These are phyloP conservation scores for Komagataella pseudopastoris DNA, from an alignment of 805 yeast species.

Conservation along the genomic window DNA sequence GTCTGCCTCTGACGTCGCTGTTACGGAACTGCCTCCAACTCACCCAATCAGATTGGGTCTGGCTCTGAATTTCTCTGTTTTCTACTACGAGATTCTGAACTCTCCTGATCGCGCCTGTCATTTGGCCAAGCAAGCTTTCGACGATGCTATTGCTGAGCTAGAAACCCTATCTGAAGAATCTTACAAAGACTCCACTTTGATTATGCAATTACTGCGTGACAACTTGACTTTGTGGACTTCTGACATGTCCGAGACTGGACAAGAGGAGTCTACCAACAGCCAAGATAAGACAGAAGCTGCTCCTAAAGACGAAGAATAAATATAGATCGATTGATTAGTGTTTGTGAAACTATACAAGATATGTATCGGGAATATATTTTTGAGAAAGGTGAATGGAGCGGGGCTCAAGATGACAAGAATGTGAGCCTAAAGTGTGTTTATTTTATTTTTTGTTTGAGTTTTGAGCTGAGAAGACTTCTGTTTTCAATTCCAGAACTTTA, in stretches of 20 bases:
- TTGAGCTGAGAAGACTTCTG: slow-evolving; percentile 11
- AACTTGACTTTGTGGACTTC: slow-evolving; percentile 97
- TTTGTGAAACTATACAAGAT: background rate
- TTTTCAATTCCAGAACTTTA: slow-evolving; percentile 5
- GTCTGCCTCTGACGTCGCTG: slow-evolving; percentile 93
- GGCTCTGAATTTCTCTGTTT: slow-evolving; percentile 95
- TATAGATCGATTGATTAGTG: slow-evolving; percentile 3
- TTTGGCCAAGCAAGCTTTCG: slow-evolving; percentile 97
- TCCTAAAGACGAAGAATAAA: slow-evolving; percentile 17
- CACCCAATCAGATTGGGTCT: slow-evolving; percentile 97
- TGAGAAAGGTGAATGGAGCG: background rate
- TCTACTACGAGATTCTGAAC: slow-evolving; percentile 95
- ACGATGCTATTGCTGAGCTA: slow-evolving; percentile 97
- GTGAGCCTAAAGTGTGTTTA: background rate
- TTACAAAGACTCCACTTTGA: slow-evolving; percentile 95
- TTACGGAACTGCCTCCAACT: slow-evolving; percentile 93
- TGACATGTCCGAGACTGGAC: slow-evolving; percentile 77
- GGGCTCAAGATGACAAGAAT: background rate
- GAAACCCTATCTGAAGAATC: slow-evolving; percentile 97
- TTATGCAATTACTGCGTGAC: slow-evolving; percentile 98
- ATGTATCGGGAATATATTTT: slow-evolving; percentile 6
- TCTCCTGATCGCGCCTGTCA: slow-evolving; percentile 99
- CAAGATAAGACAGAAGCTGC: slow-evolving; percentile 18
- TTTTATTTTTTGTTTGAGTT: slow-evolving; percentile 6
- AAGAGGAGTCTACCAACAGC: slow-evolving; percentile 30